Conservation (phyloP, 305 asterid species). For the Petunia hybrid region DNA sequence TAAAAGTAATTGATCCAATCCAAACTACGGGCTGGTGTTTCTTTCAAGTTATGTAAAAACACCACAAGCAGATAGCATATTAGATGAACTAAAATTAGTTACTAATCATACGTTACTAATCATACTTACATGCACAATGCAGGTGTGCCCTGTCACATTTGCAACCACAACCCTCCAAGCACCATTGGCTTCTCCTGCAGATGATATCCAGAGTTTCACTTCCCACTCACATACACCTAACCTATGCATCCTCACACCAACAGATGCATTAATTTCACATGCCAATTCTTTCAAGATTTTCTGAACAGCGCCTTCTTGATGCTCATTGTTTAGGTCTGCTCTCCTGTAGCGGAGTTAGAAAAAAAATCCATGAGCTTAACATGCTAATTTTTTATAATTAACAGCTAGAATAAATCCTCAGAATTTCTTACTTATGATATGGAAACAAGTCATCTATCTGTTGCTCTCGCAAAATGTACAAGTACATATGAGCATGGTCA, state of each 20-base stretch:
- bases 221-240: constrained; percentile 97
- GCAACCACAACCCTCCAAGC: constrained; percentile 95
- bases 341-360: constrained; percentile 57
- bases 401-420: not conserved
- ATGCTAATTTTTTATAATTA: not conserved
- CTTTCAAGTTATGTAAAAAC: not conserved
- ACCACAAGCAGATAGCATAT: not conserved
- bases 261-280: constrained; percentile 68
- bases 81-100: too few relatives aligned
- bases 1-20: too few relatives aligned
- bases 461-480: constrained; percentile 84
- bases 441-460: constrained; percentile 86
- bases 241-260: constrained; percentile 95
- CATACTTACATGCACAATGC: constrained; percentile 89
- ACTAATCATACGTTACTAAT: too few relatives aligned
- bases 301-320: constrained; percentile 73
- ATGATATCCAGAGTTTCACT: constrained; percentile 90
- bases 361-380: constrained; percentile 5
- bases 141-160: constrained; percentile 93
- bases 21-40: too few relatives aligned
- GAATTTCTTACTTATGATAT: constrained; percentile 70
- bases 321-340: constrained; percentile 54
- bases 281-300: constrained; percentile 74
- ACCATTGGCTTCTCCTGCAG: constrained; percentile 91
- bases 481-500: constrained; percentile 97